A percentile compares a stretch with the other conserved stretches of the same genome.
Evolutionary conservation across 306 rosid species (phyloP).

Genomic region (Heteromeles arbutifolia): DNA sequence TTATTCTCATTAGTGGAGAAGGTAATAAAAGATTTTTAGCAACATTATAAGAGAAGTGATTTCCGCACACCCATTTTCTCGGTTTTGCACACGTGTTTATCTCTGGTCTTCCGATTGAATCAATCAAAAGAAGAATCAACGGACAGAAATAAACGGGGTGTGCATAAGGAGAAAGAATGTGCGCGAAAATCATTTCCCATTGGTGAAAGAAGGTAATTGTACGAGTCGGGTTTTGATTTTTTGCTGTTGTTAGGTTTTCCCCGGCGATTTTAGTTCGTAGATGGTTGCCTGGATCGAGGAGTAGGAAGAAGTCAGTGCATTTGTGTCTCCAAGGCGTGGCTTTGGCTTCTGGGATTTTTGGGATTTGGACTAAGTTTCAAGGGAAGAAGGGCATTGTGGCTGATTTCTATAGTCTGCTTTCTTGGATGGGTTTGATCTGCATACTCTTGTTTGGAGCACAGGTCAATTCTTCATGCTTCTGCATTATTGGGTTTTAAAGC

Average conservation of each 20-base stretch:
- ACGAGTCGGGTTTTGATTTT: constrained; percentile 5
- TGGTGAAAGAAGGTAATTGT: background rate
- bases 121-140: too few species aligned
- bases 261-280: constrained; percentile 75
- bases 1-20: constrained; percentile 80
- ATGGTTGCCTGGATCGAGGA: constrained; percentile 78
- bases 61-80: too few species aligned
- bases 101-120: too few species aligned
- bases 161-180: too few species aligned
- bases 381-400: constrained; percentile 58
- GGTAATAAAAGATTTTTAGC: constrained; percentile 33
- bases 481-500: too few species aligned
- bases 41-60: background rate
- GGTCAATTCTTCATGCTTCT: constrained; percentile 24
- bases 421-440: constrained; percentile 91
- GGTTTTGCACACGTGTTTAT: too few species aligned
- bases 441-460: constrained; percentile 68
- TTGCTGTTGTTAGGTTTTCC: background rate
- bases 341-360: constrained; percentile 60
- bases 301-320: constrained; percentile 73
- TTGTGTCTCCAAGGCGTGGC: constrained; percentile 85
- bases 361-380: constrained; percentile 84
- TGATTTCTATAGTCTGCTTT: constrained; percentile 81
- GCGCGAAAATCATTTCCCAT: too few species aligned
- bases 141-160: too few species aligned